These are phyloP conservation scores for Ophiorrhiza pumila DNA, from an alignment of 257 asterid species.

Conservation along the genomic window DNA sequence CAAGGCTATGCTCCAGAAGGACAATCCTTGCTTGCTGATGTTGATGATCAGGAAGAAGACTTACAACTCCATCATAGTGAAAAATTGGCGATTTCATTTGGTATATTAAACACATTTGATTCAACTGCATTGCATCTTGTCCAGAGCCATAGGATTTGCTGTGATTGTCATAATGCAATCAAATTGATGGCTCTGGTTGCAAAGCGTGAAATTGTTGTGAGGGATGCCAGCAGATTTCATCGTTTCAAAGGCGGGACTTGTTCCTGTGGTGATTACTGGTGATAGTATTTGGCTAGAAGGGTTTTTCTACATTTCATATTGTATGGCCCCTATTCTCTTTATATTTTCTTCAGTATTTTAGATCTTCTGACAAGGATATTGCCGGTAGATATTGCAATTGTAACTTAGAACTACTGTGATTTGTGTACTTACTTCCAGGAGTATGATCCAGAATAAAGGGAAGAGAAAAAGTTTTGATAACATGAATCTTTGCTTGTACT, in stretches of 20 bases:
- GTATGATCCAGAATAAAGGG: constrained; percentile 1
- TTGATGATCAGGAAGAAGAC: constrained; percentile 53
- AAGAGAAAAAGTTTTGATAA: background rate
- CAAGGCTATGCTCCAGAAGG: constrained; percentile 44
- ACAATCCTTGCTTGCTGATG: constrained; percentile 74
- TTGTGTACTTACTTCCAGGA: background rate
- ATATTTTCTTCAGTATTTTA: background rate
- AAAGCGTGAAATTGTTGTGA: constrained; percentile 52
- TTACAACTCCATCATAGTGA: constrained; percentile 61
- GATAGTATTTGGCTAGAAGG: constrained; percentile 15
- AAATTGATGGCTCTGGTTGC: constrained; percentile 53
- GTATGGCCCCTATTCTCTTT: background rate
- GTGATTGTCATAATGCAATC: constrained; percentile 66
- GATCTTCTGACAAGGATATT: background rate
- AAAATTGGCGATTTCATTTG: constrained; percentile 81
- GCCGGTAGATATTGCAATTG: background rate
- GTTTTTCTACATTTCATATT: background rate
- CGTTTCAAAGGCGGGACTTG: constrained; percentile 61
- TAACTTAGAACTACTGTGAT: background rate
- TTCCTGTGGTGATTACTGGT: constrained; percentile 94
- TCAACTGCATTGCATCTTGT: constrained; percentile 72
- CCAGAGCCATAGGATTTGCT: constrained; percentile 79
- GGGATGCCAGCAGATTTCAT: constrained; percentile 88
- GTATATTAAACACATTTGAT: constrained; percentile 60
- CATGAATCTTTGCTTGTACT: background rate